Evolutionary conservation across 2,329 filamentous ascomycete species (phyloP), one percentile per base, ranked within the genome.

Genomic region (Exophiala phaeomuriformis): DNA sequence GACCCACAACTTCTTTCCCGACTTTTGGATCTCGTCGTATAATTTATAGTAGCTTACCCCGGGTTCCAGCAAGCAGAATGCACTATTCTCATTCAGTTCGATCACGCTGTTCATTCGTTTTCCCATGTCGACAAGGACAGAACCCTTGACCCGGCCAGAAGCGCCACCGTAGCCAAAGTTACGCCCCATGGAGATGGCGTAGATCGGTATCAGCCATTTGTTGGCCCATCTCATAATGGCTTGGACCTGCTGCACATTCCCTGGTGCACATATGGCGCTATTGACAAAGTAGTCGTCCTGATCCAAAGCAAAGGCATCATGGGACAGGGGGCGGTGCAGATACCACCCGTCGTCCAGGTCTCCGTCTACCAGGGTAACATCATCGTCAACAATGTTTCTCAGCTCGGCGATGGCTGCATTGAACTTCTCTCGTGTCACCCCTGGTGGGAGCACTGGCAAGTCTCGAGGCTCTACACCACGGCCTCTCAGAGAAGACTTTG

Each of bases 141-240:
- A 72, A 0, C 75, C 75, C 1, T 61, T 58, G 1, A 76, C 68
- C 3, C 73, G 64, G 0, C 75, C 75, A 0, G 73, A 74, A 0
- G 76, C 71, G 2, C 76, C 75, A 8, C 76, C 76, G 52, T 78
- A 78, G 19, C 75, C 74, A 30, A 61, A 57, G 57, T 78, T 78
- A 27, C 73, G 66, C 4, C 73, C 73, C 51, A 64, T 65, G 43
- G 65, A 68, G 9, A 68, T 64, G 0, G 69, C 66, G 59, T 63
- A 70, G 0, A 71, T 40, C 0, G 68, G 67, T 19, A 71, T 62
- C 27, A 63, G 59, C 48, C 67, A 64, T 46, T 65, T 60, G 40
- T 69, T 69, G 28, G 65, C 67, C 46, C 65, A 63, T 6, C 53
- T 49, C 40, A 69, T 62, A 10, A 68, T 60, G 3, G 57, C 47